These are phyloP conservation scores for Anisodus acutangulus DNA, from an alignment of 257 asterid genomes.

Conservation along the genomic window DNA sequence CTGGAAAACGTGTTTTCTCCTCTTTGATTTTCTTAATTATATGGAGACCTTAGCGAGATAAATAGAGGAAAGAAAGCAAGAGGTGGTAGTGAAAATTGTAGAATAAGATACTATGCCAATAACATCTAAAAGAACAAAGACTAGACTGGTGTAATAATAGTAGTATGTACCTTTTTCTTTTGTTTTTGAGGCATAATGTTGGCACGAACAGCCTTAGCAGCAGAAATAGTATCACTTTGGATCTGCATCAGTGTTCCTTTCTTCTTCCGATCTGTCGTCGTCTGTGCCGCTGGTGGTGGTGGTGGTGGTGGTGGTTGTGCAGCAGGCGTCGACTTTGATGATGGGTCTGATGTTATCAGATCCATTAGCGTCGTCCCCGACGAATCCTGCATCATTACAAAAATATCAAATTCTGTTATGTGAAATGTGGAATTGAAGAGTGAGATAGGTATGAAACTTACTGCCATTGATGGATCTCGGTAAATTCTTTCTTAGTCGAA, in stretches of 20 bases:
- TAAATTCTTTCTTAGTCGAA: too few species aligned
- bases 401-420: too few species aligned
- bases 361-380: conserved; percentile 95
- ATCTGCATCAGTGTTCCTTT: conserved; percentile 92
- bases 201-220: conserved; percentile 90
- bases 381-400: conserved; percentile 64
- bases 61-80: too few species aligned
- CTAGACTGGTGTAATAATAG: too few species aligned
- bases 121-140: too few species aligned
- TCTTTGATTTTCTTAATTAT: not conserved
- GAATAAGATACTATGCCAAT: too few species aligned
- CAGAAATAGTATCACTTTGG: conserved; percentile 95
- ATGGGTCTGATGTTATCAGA: conserved; percentile 80
- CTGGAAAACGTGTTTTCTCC: not conserved
- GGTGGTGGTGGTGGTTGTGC: conserved; percentile 33
- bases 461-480: not conserved
- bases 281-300: conserved; percentile 35
- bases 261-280: conserved; percentile 77
- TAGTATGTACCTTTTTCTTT: conserved; percentile 64
- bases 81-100: too few species aligned
- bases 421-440: too few species aligned
- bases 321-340: too few species aligned
- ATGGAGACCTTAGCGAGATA: too few species aligned
- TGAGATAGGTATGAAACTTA: not conserved
- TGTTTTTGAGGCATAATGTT: conserved; percentile 86